Percentiles rank a stretch among this genome's conserved stretches.
Conservation (phyloP, 2,329 filamentous ascomycete species). For the Byssothecium circinans region DNA sequence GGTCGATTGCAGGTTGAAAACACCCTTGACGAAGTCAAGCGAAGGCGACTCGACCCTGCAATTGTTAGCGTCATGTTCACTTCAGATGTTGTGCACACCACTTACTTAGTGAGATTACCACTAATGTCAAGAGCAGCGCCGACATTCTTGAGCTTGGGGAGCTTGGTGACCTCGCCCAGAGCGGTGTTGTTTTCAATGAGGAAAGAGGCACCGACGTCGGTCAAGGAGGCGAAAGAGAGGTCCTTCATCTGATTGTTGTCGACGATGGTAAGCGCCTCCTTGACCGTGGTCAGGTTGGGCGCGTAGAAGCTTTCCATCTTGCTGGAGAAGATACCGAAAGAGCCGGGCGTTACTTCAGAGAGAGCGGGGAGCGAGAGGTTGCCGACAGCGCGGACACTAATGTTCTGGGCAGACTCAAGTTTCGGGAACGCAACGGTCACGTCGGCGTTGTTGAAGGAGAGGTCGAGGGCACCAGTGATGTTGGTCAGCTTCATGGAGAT, state of each 20-base stretch:
- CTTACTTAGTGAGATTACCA: constrained; percentile 82
- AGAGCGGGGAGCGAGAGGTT: constrained; percentile 74
- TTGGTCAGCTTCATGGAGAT: constrained; percentile 79
- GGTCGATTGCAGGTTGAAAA: constrained; percentile 54
- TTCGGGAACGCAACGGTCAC: constrained; percentile 75
- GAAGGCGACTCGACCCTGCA: constrained; percentile 69
- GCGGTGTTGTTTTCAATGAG: constrained; percentile 88
- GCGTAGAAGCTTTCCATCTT: constrained; percentile 63
- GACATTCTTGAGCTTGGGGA: constrained; percentile 69
- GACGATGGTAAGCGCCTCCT: constrained; percentile 60
- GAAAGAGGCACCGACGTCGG: constrained; percentile 73
- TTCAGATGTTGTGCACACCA: constrained; percentile 22
- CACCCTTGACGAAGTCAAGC: constrained; percentile 50
- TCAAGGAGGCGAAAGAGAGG: constrained; percentile 72
- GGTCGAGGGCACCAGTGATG: constrained; percentile 68
- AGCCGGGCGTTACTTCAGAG: constrained; percentile 66
- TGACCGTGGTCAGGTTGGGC: constrained; percentile 71
- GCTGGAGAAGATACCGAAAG: constrained; percentile 84
- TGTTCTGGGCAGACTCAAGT: constrained; percentile 75
- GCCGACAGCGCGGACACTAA: constrained; percentile 80
- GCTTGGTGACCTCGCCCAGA: constrained; percentile 65
- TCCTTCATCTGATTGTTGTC: constrained; percentile 65
- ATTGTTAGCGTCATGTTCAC: constrained; percentile 30
- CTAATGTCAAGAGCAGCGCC: constrained; percentile 80
- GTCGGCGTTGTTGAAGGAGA: constrained; percentile 77